Evolutionary conservation across 208 protist genomes (phyloP).

Genomic region (Leishmania amazonensis): DNA sequence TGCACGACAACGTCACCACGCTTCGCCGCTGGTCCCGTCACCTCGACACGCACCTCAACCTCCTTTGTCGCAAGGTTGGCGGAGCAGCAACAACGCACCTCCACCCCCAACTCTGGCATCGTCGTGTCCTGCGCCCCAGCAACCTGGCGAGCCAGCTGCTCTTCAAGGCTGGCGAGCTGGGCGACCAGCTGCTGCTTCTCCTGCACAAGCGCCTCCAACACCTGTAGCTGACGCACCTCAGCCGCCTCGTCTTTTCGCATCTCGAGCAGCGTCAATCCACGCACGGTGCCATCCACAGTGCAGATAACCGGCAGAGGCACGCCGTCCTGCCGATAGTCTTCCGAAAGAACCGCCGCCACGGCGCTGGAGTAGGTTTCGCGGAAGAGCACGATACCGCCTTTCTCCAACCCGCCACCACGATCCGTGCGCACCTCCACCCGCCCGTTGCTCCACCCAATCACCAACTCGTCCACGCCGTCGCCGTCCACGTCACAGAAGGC

Average conservation of each 20-base stretch:
- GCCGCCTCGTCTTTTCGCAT: slow-evolving; percentile 43
- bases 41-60: slow-evolving; percentile 32
- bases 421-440: slow-evolving; percentile 87
- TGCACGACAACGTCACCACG: slow-evolving; percentile 65
- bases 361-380: slow-evolving; percentile 71
- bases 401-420: slow-evolving; percentile 31
- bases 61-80: slow-evolving; percentile 15
- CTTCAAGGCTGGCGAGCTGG: slow-evolving; percentile 76
- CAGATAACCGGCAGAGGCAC: slow-evolving; percentile 76
- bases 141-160: slow-evolving; percentile 39
- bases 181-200: slow-evolving; percentile 76
- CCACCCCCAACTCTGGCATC: slow-evolving; percentile 54
- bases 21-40: slow-evolving; percentile 26
- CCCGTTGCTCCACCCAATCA: slow-evolving; percentile 90
- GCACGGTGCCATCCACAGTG: slow-evolving; percentile 86
- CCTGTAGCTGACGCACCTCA: slow-evolving; percentile 61
- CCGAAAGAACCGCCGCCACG: slow-evolving; percentile 79
- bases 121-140: slow-evolving; percentile 62
- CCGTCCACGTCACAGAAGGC: slow-evolving; percentile 92
- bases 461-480: slow-evolving; percentile 92
- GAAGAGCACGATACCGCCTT: slow-evolving; percentile 81
- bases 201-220: slow-evolving; percentile 66
- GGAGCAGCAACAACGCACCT: slow-evolving; percentile 38
- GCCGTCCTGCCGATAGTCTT: slow-evolving; percentile 93
- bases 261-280: slow-evolving; percentile 76